Conservation (phyloP, 1,284 basidiomycete genomes). For the Pyrrhoderma lamaoense region DNA sequence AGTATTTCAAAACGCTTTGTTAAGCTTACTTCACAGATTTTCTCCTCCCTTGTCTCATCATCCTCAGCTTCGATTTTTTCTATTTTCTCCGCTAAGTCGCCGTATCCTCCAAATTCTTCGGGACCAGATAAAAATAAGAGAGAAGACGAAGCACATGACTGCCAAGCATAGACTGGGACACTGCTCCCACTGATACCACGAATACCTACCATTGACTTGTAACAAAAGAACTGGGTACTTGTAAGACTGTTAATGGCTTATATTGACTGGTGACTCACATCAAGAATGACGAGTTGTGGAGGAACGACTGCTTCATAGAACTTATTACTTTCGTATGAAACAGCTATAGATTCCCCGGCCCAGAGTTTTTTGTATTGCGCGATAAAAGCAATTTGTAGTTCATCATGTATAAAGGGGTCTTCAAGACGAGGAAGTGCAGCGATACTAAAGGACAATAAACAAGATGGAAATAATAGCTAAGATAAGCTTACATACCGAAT, state of each 20-base stretch:
- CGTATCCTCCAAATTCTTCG: slow-evolving; percentile 8
- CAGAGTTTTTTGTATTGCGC: background rate
- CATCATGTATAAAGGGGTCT: background rate
- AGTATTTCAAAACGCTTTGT: background rate
- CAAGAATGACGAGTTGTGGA: slow-evolving; percentile 10
- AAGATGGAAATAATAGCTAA: no score
- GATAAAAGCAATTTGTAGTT: background rate
- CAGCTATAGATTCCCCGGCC: background rate
- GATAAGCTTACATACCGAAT: slow-evolving; percentile 4
- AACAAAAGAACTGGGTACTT: slow-evolving; percentile 4
- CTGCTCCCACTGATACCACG: slow-evolving; percentile 6
- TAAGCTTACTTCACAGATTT: background rate
- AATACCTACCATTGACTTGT: slow-evolving; percentile 1
- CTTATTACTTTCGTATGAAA: background rate
- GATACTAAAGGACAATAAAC: slow-evolving; percentile 3
- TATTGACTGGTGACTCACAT: slow-evolving; percentile 3
- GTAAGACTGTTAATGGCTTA: background rate
- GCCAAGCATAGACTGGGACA: slow-evolving; percentile 13
- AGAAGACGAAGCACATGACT: slow-evolving; percentile 1
- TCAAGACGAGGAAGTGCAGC: background rate
- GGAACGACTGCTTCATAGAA: background rate
- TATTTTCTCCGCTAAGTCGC: slow-evolving; percentile 14
- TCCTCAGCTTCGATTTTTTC: slow-evolving; percentile 1
- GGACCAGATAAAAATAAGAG: slow-evolving; percentile 6
- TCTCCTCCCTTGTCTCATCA: background rate